Evolutionary conservation across 1,284 basidiomycete species (phyloP), one percentile per base, ranked within the genome.

Genomic region (Heterobasidion annosum): DNA sequence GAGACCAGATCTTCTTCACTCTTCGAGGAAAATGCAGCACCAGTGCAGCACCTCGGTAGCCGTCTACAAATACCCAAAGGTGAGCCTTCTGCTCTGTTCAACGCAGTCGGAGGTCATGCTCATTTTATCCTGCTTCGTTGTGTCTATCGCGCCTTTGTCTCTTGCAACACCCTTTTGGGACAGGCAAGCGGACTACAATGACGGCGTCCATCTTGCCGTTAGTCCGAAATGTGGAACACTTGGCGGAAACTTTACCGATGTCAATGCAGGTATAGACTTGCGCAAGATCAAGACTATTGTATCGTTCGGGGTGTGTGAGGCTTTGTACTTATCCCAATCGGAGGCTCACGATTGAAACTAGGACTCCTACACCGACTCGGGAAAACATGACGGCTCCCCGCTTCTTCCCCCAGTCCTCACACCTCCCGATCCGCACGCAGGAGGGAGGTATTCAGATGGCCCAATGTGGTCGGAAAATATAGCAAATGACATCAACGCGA

Each of bases 261-360:
- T 71, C 8, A 74, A 71, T 51, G 68, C 68, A 0, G 73, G 72
- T 0, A 58, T 74, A 3, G 50, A 61, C 13, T 58, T 69, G 5
- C 48, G 54, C 3, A 52, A 51, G 0, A 63, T 70, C 56, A 70
- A 68, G 58, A 74, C 70, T 16, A 67, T 75, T 33, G 72, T 75
- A 16, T 67, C 71, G 5, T 73, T 73, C 52, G 70, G 70, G 12
- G 70, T 72, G 56, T 8, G 65, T 64, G 1, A 50, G 66, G 72
- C 59, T 56, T 40, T 10, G 12, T 8, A 12, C n/a, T 40, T 40
- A 3, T 40, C 2, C 3, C 2, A 8, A n/a, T 40, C 37, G 37
- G 4, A 40, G 3, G n/a, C 12, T 40, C 2, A 12, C n/a, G 37
- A 40, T 10, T 8, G 37, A 40, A n/a, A 4, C 7, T 49, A 67